Evolutionary conservation across 2,329 filamentous ascomycete genomes (phyloP).

Genomic region (Fusarium xylarioides): DNA sequence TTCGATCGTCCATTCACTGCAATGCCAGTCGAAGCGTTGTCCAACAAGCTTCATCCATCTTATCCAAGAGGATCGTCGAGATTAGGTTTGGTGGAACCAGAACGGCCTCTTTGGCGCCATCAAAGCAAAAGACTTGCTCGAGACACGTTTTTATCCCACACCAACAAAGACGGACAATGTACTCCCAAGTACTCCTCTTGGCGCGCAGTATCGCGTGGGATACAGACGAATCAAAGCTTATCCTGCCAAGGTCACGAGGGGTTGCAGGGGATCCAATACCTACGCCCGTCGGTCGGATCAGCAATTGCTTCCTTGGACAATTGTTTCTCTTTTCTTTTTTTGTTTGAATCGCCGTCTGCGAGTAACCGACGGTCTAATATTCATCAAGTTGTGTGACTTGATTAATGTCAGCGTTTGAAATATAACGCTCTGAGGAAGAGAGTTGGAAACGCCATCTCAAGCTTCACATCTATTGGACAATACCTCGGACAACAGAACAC

Average conservation of each 20-base stretch:
- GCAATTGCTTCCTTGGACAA: slow-evolving; percentile 12
- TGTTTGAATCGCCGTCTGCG: slow-evolving; percentile 8
- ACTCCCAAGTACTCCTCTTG: slow-evolving; percentile 27
- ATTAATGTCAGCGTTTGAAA: background rate
- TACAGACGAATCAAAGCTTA: slow-evolving; percentile 29
- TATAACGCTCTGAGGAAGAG: background rate
- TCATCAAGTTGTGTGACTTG: background rate
- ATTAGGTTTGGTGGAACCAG: slow-evolving; percentile 43
- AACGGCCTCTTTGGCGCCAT: slow-evolving; percentile 9
- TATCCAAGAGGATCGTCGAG: slow-evolving; percentile 37
- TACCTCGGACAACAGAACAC: background rate
- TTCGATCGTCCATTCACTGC: background rate
- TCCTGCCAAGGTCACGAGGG: slow-evolving; percentile 29
- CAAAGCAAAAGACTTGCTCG: slow-evolving; percentile 7
- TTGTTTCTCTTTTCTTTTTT: background rate
- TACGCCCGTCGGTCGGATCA: slow-evolving; percentile 28
- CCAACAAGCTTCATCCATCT: background rate
- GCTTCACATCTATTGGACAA: background rate
- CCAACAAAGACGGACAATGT: slow-evolving; percentile 2
- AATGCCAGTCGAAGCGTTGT: background rate
- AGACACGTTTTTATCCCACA: background rate
- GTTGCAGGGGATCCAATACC: slow-evolving; percentile 13
- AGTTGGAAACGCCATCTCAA: background rate
- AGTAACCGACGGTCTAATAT: background rate
- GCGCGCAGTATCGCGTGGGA: slow-evolving; percentile 25